These are phyloP conservation scores for Wickerhamiella cacticola DNA, from an alignment of 805 yeast species.

Conservation along the genomic window DNA sequence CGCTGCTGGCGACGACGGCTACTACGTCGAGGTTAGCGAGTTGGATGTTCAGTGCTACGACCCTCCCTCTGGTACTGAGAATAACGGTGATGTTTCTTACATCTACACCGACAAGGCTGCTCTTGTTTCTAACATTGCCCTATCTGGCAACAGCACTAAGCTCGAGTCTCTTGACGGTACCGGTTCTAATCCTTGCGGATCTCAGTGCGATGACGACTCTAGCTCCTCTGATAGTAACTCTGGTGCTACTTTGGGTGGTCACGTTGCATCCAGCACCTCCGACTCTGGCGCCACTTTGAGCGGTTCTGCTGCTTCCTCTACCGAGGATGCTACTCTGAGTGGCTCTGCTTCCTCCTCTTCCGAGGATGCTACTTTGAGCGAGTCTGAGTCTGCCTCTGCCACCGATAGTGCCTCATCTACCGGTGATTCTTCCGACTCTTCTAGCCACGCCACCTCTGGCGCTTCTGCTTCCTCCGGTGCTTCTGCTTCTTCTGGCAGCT, in stretches of 20 bases:
- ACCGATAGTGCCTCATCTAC: conserved; percentile 11
- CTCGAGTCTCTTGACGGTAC: conserved; percentile 50
- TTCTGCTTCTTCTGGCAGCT: conserved; percentile 9
- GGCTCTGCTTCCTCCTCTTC: conserved; percentile 15
- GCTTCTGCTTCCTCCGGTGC: conserved; percentile 12
- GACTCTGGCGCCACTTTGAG: conserved; percentile 12
- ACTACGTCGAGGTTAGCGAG: conserved; percentile 53
- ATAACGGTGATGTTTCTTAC: conserved; percentile 41
- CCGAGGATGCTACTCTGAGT: conserved; percentile 13
- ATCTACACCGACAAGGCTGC: conserved; percentile 41
- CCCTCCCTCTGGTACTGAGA: conserved; percentile 46
- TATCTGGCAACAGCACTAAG: conserved; percentile 51
- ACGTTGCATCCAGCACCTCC: conserved; percentile 9
- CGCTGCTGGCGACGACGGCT: conserved; percentile 55
- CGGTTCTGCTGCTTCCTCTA: conserved; percentile 12
- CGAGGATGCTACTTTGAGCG: conserved; percentile 12
- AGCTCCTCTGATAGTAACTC: conserved; percentile 15
- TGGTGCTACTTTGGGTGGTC: conserved; percentile 13
- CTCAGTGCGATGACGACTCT: conserved; percentile 13
- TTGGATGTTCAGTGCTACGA: conserved; percentile 58
- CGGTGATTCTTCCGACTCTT: not conserved
- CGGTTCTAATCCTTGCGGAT: conserved; percentile 42
- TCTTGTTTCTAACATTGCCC: conserved; percentile 37
- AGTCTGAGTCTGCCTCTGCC: conserved; percentile 13
- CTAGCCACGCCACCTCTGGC: conserved; percentile 14